These are phyloP conservation scores for Lojkania enalia DNA, from an alignment of 2,329 filamentous ascomycete genomes.

Conservation along the genomic window DNA sequence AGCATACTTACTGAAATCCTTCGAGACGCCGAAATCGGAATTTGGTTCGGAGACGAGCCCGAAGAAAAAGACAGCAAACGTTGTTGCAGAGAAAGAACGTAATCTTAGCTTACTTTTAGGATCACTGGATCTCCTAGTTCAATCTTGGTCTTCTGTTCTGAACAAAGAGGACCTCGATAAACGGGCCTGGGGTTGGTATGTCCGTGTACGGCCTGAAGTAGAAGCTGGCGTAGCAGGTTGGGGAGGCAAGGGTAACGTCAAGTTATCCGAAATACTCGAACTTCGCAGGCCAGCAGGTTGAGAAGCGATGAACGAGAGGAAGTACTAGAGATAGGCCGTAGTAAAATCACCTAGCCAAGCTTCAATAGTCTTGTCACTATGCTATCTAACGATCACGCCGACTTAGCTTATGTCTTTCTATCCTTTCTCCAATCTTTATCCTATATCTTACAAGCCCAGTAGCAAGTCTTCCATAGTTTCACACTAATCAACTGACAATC, in stretches of 20 bases:
- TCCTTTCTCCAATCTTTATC: too few relatives aligned
- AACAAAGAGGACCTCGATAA: conserved; percentile 69
- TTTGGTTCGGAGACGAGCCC: conserved; percentile 22
- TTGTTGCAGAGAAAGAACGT: conserved; percentile 65
- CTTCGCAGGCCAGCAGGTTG: conserved; percentile 25
- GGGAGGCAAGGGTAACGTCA: conserved; percentile 77
- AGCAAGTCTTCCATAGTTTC: too few relatives aligned
- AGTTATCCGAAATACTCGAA: conserved; percentile 62
- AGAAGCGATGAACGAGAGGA: too few relatives aligned
- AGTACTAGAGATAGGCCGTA: too few relatives aligned
- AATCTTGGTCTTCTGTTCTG: conserved; percentile 72
- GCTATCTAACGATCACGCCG: too few relatives aligned
- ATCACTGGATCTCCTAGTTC: conserved; percentile 70
- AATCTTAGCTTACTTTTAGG: conserved; percentile 72
- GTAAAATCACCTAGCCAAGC: too few relatives aligned
- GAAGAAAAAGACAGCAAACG: conserved; percentile 52
- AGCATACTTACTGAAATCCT: conserved; percentile 61
- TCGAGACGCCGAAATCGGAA: conserved; percentile 53
- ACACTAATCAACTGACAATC: too few relatives aligned
- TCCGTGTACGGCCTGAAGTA: conserved; percentile 74
- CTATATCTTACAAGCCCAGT: too few relatives aligned
- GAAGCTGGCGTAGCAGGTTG: conserved; percentile 74
- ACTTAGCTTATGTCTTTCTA: too few relatives aligned
- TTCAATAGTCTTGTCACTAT: too few relatives aligned
- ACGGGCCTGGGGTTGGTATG: conserved; percentile 82